Evolutionary conservation across 75 land plant genomes (phyloP).

Genomic region (Cupressus sempervirens): DNA sequence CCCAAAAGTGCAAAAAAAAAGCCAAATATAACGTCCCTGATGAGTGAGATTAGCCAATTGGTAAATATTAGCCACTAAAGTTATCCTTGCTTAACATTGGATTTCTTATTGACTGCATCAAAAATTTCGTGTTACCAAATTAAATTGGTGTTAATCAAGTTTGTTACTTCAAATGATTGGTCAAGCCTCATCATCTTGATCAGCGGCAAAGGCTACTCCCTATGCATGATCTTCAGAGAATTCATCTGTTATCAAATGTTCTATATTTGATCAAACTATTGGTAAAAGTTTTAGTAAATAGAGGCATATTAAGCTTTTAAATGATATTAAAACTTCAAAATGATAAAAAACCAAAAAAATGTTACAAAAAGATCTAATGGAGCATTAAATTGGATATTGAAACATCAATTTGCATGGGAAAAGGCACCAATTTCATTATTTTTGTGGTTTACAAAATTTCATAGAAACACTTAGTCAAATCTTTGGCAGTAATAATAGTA

Average conservation of each 20-base stretch:
- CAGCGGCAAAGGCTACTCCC: conserved; percentile 84
- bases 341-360: not conserved
- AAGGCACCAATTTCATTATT: not conserved
- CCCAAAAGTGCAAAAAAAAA: too few species aligned
- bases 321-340: not conserved
- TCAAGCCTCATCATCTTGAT: conserved; percentile 70
- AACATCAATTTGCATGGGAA: not conserved
- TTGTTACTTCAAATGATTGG: conserved; percentile 65
- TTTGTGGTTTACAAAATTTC: not conserved
- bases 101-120: not conserved
- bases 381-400: not conserved
- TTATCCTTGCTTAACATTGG: not conserved
- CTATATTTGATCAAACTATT: conserved; percentile 26
- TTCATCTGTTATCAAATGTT: conserved; percentile 86
- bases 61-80: too few species aligned
- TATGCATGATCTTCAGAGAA: conserved; percentile 80
- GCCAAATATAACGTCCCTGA: too few species aligned
- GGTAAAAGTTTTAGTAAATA: not conserved
- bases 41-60: too few species aligned
- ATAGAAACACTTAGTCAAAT: not conserved
- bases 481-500: not conserved
- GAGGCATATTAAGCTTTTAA: not conserved
- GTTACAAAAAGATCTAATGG: not conserved
- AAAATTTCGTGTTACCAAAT: not conserved
- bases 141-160: not conserved